Conservation (phyloP, 352 stramenopile species). For the Pythium dissotocum region DNA sequence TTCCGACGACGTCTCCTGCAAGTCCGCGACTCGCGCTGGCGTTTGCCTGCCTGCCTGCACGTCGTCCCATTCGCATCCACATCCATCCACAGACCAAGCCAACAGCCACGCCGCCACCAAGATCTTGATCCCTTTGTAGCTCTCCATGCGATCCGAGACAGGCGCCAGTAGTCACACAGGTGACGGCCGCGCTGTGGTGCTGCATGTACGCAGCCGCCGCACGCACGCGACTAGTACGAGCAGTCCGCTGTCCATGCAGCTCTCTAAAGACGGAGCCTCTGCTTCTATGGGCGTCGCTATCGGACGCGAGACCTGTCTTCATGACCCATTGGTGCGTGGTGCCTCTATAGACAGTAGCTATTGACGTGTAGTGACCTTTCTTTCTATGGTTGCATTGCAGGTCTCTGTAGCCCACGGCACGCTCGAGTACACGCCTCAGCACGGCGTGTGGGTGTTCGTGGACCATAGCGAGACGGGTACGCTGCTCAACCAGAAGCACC, state of each 20-base stretch:
- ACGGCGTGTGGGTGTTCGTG: conserved; percentile 74
- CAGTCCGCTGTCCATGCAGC: conserved; percentile 2
- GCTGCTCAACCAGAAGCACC: conserved; percentile 37
- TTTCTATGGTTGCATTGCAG: conserved; percentile 3
- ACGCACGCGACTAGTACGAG: conserved; percentile 11
- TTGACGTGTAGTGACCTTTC: not conserved
- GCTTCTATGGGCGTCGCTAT: conserved; percentile 30
- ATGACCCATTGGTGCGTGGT: conserved; percentile 31
- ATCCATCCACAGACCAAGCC: not conserved
- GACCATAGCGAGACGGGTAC: conserved; percentile 67
- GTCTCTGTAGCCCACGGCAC: conserved; percentile 25
- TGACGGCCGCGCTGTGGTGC: conserved; percentile 6
- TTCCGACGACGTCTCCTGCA: not conserved
- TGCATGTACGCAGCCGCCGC: conserved; percentile 23
- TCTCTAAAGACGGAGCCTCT: not conserved
- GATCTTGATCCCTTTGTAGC: not conserved
- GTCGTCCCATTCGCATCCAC: not conserved
- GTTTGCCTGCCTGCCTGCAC: not conserved
- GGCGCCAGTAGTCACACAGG: not conserved
- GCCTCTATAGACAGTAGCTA: not conserved
- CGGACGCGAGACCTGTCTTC: conserved; percentile 23
- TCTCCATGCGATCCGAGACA: conserved; percentile 18
- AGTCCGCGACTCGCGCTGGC: not conserved
- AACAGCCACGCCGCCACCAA: not conserved
- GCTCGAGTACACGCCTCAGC: conserved; percentile 29